A percentile compares a stretch with the other conserved stretches of the same genome.
These are phyloP conservation scores for Mimosa pudica DNA, from an alignment of 306 rosid genomes.

Conservation along the genomic window DNA sequence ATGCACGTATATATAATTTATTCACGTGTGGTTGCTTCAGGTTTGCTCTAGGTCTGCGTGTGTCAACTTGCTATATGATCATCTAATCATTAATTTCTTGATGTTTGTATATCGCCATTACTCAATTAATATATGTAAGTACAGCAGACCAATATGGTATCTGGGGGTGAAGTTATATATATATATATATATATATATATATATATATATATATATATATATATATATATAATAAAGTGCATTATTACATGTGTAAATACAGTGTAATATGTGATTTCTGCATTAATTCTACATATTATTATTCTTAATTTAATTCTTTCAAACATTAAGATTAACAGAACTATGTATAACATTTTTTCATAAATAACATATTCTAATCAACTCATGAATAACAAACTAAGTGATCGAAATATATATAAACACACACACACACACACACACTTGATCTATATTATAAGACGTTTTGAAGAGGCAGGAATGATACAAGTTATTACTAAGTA, in stretches of 20 bases:
- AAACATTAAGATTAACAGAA: background rate
- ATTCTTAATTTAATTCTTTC: background rate
- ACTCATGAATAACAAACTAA: background rate
- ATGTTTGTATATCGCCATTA: background rate
- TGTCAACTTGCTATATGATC: background rate
- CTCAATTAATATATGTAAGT: background rate
- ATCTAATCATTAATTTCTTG: background rate
- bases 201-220: too few relatives aligned
- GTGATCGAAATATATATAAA: background rate
- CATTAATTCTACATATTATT: background rate
- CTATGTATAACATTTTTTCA: too few relatives aligned
- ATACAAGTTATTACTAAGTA: too few relatives aligned
- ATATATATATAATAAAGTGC: background rate
- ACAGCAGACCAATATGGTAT: background rate
- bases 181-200: too few relatives aligned
- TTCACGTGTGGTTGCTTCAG: constrained; percentile 9
- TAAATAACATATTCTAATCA: background rate
- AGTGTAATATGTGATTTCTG: background rate
- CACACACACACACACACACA: too few relatives aligned
- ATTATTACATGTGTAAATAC: background rate
- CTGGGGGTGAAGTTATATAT: background rate
- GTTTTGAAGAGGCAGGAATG: too few relatives aligned
- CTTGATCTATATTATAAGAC: too few relatives aligned
- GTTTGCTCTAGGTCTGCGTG: background rate
- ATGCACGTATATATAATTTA: background rate